Percentiles rank a stretch among this genome's conserved stretches.
Conservation (phyloP, 2,329 filamentous ascomycete genomes). For the Raffaelea arxii region DNA sequence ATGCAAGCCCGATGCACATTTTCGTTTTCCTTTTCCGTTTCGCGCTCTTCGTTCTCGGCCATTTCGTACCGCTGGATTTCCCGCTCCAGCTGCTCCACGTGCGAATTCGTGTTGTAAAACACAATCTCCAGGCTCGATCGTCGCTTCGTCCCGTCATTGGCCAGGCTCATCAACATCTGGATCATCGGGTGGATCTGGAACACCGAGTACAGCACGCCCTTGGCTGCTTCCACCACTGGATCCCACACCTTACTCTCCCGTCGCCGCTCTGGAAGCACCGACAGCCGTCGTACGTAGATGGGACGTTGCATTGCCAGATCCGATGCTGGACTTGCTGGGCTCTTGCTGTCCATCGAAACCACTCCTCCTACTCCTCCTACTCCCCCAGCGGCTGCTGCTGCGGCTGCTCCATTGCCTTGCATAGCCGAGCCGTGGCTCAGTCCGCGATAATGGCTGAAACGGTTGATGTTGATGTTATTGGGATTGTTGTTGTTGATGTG, state of each 20-base stretch:
- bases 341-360: conserved; percentile 24
- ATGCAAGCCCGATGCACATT: conserved; percentile 54
- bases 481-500: no score
- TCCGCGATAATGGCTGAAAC: conserved; percentile 57
- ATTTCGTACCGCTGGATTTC: conserved; percentile 54
- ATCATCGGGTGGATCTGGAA: conserved; percentile 61
- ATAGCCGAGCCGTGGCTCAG: conserved; percentile 61
- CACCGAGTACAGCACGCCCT: conserved; percentile 56
- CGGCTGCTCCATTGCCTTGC: conserved; percentile 36
- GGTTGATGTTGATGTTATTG: conserved; percentile 39
- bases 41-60: conserved; percentile 33
- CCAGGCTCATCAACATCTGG: conserved; percentile 53
- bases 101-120: conserved; percentile 57
- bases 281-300: conserved; percentile 54
- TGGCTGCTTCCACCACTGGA: conserved; percentile 54
- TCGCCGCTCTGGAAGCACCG: conserved; percentile 52
- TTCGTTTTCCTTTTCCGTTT: conserved; percentile 45
- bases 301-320: conserved; percentile 48
- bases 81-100: conserved; percentile 55
- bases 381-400: not conserved
- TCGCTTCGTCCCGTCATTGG: conserved; percentile 49
- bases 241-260: conserved; percentile 52
- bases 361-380: conserved; percentile 13
- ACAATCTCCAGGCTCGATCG: conserved; percentile 56
- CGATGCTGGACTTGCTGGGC: conserved; percentile 46